These are phyloP conservation scores for Pythium rhizo-oryzae DNA, from an alignment of 352 stramenopile genomes.

Conservation along the genomic window DNA sequence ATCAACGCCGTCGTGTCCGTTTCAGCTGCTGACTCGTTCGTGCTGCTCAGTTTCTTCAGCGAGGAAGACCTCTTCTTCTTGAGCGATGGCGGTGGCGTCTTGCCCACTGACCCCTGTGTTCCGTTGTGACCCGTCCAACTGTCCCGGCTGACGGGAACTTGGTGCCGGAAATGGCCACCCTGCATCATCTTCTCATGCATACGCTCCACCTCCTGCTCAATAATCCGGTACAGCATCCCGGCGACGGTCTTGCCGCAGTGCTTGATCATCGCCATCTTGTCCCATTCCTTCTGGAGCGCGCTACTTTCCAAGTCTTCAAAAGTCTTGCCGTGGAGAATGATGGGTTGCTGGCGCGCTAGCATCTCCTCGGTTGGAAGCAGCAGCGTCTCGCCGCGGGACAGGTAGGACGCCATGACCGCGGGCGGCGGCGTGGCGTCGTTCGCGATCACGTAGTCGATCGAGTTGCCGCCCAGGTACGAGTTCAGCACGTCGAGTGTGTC, in stretches of 20 bases:
- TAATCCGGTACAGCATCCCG: conserved; percentile 86
- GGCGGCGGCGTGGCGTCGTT: conserved; percentile 70
- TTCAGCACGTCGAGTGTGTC: conserved; percentile 70
- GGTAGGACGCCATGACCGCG: conserved; percentile 59
- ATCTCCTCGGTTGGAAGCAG: conserved; percentile 71
- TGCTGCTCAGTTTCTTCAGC: conserved; percentile 20
- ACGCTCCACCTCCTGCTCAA: conserved; percentile 78
- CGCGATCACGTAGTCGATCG: conserved; percentile 86
- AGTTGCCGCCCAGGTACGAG: conserved; percentile 69
- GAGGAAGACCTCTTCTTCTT: conserved; percentile 14
- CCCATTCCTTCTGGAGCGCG: conserved; percentile 61
- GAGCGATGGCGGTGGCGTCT: neutral
- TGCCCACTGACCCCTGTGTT: neutral
- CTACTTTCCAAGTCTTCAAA: conserved; percentile 67
- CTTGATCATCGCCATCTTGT: conserved; percentile 87
- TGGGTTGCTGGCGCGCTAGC: conserved; percentile 49
- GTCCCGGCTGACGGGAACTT: conserved; percentile 12
- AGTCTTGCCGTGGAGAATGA: conserved; percentile 77
- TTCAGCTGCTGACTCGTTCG: conserved; percentile 1
- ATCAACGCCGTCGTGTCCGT: neutral
- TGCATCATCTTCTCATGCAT: conserved; percentile 42
- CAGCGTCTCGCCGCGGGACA: conserved; percentile 74
- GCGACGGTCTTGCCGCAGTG: conserved; percentile 77
- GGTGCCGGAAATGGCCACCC: conserved; percentile 34
- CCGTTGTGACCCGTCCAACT: neutral